Evolutionary conservation across 345 rosid species (phyloP), one percentile per base, ranked within the genome.

Genomic region (Nephelium lappaceum): DNA sequence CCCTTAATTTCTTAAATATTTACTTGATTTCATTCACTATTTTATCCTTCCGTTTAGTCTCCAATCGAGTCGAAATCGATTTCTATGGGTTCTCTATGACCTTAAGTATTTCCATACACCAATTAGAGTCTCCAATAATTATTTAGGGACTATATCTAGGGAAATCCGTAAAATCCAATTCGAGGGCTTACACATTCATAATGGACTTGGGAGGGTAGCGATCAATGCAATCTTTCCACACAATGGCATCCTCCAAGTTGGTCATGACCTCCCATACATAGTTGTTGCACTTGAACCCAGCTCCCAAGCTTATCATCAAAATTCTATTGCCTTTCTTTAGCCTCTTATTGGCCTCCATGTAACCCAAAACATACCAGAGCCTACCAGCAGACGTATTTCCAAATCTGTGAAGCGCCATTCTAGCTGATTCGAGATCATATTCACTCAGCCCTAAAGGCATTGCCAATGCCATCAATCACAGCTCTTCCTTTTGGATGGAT

Each of bases 401-500:
- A 10, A 87, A 94, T 58, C 97, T 79, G 80, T 92, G 92, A 38
- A 94, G 87, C 2, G 98, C 85, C 98, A 94, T 94, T 81, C 92
- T 82, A 8, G 98, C 78, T 6, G 98, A 97, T 82, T 94, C 98
- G 2, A 91, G 76, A 43, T 94, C 97, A 18, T 83, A 83, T 45
- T 91, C 93, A 24, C 61, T 66, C 23, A 94, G 84, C 73, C 80
- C 89, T 21, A 92, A 84, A 43, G 84, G 86, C 77, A n/a, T 27
- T 78, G 77, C 0, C 98, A 0, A 91, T 87, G 2, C 91, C 95
- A 69, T 94, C 93, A 19, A 94, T 85, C 60, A 92, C 96, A 0
- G 98, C 98, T 83, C 88, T 93, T 19, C 98, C 97, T 0, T 97
- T 97, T 0, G 97, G 91, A 84, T 95, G 97, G 31, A 93, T 86